Evolutionary conservation across 1,284 basidiomycete genomes (phyloP), one percentile per base, ranked within the genome.

Genomic region (Malassezia furfur): DNA sequence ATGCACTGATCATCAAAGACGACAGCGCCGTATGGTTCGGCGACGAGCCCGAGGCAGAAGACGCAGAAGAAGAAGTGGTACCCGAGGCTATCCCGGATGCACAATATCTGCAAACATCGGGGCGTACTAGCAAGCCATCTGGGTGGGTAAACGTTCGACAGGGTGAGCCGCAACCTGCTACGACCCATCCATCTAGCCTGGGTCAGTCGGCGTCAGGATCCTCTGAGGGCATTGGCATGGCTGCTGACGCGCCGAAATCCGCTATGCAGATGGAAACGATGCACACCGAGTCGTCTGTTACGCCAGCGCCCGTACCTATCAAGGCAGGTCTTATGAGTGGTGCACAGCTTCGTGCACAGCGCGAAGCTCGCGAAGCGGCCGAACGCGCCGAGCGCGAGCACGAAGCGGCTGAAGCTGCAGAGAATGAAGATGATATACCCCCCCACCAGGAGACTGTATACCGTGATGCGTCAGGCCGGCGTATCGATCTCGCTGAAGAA

Each of bases 381-480:
- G 47, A 57, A 19, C 77, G 82, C 79, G 77, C 64, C 4, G 57
- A 69, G n/a, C 64, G 68, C 5, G 75, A 77, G 40, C 52, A 64
- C 53, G 75, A 75, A 59, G 64, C 57, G 59, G 65, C 74, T n/a
- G 79, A 81, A 4, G 76, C 78, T 14, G 73, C 76, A 28, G 76
- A 71, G 2, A 76, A 78, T 12, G 73, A 78, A 21, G 83, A 83
- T 0, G 80, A 79, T 19, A 83, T 21, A 22, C 25, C 25, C 84
- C 1, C 28, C 50, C 30, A 50, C 7, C 85, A 89, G 68, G 86
- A 90, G 73, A 99, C 94, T 0, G 83, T 99, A 11, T 94, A 98
- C 76, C 89, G 94, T 72, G 93, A 98, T 75, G 78, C 84, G 15
- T 81, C 82, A 8, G 94, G 94, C 17, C 82, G 85, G 63, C 86